These are phyloP conservation scores for Podosphaera xanthii DNA, from an alignment of 2,329 filamentous ascomycete genomes.

Conservation along the genomic window DNA sequence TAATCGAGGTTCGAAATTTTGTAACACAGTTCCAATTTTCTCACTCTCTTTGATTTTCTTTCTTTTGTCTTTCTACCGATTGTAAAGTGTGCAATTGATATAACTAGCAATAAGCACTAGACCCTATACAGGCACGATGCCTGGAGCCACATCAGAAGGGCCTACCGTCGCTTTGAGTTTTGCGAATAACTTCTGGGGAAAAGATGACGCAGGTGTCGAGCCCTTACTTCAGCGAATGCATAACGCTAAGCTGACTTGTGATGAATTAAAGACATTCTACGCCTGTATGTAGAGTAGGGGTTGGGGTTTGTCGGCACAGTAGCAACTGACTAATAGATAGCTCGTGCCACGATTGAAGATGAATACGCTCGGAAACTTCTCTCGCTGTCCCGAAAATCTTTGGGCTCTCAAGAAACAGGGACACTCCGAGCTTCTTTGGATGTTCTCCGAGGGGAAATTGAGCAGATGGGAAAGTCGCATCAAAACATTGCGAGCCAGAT, in stretches of 20 bases:
- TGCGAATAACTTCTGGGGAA: conserved; percentile 99
- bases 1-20: too few relatives aligned
- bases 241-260: conserved; percentile 77
- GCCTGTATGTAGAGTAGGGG: conserved; percentile 28
- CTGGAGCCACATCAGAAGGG: conserved; percentile 15
- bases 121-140: conserved; percentile 6
- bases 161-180: conserved; percentile 25
- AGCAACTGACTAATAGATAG: conserved; percentile 21
- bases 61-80: too few relatives aligned
- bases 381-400: conserved; percentile 62
- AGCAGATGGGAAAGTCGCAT: conserved; percentile 85
- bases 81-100: too few relatives aligned
- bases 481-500: conserved; percentile 78
- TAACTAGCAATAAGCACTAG: too few relatives aligned
- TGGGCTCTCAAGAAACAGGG: conserved; percentile 72
- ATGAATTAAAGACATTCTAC: conserved; percentile 86
- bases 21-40: too few relatives aligned
- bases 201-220: conserved; percentile 85
- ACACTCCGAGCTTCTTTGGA: conserved; percentile 69
- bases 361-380: conserved; percentile 84
- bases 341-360: conserved; percentile 82
- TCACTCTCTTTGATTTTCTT: too few relatives aligned
- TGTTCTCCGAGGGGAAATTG: conserved; percentile 68
- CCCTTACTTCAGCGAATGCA: conserved; percentile 90
- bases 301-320: background rate